Conservation (phyloP, 345 rosid species). For the Orychophragmus violaceus region DNA sequence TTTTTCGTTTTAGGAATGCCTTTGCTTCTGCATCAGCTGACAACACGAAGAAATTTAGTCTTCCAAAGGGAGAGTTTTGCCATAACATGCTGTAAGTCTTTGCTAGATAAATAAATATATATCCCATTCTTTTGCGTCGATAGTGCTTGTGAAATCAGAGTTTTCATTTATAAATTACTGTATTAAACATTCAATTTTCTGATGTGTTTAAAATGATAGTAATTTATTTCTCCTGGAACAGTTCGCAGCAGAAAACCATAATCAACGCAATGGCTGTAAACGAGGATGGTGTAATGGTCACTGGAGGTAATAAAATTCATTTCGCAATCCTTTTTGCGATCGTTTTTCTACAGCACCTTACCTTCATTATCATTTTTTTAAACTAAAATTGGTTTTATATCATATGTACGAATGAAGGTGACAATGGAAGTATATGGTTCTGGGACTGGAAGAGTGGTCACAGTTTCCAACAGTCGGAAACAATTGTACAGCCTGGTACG, state of each 20-base stretch:
- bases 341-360: background rate
- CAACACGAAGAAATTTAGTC: conserved; percentile 85
- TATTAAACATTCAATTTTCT: too few species aligned
- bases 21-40: conserved; percentile 99
- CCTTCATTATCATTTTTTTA: background rate
- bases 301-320: conserved; percentile 58
- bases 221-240: conserved; percentile 35
- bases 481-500: conserved; percentile 80
- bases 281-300: conserved; percentile 92
- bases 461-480: conserved; percentile 91
- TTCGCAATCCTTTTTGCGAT: background rate
- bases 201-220: too few species aligned
- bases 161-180: too few species aligned
- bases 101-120: background rate
- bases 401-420: conserved; percentile 45
- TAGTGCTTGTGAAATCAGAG: background rate
- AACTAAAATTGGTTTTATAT: too few species aligned
- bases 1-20: conserved; percentile 50
- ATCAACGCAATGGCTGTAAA: conserved; percentile 92
- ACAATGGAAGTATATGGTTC: conserved; percentile 97
- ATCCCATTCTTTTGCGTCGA: too few species aligned
- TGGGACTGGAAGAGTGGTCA: conserved; percentile 99
- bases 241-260: conserved; percentile 98
- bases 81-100: conserved; percentile 83
- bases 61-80: conserved; percentile 84